Evolutionary conservation across 495 filamentous ascomycete species (phyloP), one percentile per base, ranked within the genome.

Genomic region (Aspergillus incahuasiensis): DNA sequence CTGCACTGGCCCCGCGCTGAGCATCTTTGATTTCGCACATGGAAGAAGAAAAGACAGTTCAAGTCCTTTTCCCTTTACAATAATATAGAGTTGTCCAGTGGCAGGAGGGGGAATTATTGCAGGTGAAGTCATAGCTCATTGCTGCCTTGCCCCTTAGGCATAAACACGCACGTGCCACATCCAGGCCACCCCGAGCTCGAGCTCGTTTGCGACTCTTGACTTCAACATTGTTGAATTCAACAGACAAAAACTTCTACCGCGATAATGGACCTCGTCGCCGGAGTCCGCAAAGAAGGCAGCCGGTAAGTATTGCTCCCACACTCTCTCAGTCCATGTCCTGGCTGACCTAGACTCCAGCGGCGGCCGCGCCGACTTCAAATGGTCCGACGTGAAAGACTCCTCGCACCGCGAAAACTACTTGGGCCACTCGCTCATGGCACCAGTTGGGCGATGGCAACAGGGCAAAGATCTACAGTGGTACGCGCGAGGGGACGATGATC

Each of bases 331-430:
- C 9, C 11, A 20, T 46, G 7, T 35, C 38, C 11, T 20, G 12
- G 21, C 34, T 12, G 24, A 16, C 22, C 21, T 18, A 20, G 42
- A 32, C 50, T 45, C n/a, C 52, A 84, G 94, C 61, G 94, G 94
- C 62, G 94, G 94, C 63, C 86, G 86, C 65, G 86, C 83, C 74
- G 89, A 95, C 68, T 97, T 98, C 81, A 90, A 85, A 74, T 97
- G 94, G 94, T 87, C 92, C 58, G 90, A 96, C 63, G 94, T 98
- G 65, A 86, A 92, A 62, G 82, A 79, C 48, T 92, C 90, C 38
- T 71, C 79, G 39, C 91, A 97, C 63, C 90, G 94, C 62, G 92
- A 98, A 67, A 97, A 98, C 71, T 98, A 98, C 69, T 86, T 98
- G 0, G 94, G 95, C 40, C 94, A 98, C 69, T 95, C 89, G 20